Base-by-base conservation (phyloP, 2,329 filamentous ascomycete genomes). In the Elsinoe necatrix region DNA sequence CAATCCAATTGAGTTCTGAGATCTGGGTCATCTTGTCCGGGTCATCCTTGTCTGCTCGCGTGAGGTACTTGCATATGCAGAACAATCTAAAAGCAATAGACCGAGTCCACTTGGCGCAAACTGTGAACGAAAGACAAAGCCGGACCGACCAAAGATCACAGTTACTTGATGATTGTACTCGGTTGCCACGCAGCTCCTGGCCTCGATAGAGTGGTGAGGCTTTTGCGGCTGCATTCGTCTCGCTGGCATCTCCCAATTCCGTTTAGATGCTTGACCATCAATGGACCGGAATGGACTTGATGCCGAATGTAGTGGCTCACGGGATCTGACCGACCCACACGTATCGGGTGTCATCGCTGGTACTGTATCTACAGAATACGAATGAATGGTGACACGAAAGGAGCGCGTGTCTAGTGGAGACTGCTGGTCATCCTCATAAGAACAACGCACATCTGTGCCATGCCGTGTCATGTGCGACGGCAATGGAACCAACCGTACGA, bases 1-100 rank as follows among this genome's bases (percentile, higher is more conserved):
- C 5, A 20, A 14, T 43, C 29, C 4, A 25, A 48, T 11, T 27
- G 43, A 48, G 3, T 25, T 29, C n/a, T 25, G 4, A 48, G 43
- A 39, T 39, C 31, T 52, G 6, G 18, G 39, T 39, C 31, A 39
- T 52, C 31, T 37, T 11, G 21, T 18, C 23, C 27, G 23, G 4
- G 23, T 11, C 23, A 50, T 31, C 25, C n/a, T 50, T 29, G 23
- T 16, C 23, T 39, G 48, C 48, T 52, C 48, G 31, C 48, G 29
- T 52, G 48, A 52, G 48, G n/a, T n/a, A 39, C 29, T n/a, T 16
- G 31, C 48, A 52, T 39, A 52, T 52, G 48, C 48, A 52, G 9
- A n/a, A 21, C 34, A 52, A 29, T 35, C 39, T 52, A n/a, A 12
- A 51, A 14, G 11, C 12, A 39, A 18, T 12, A 21, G 29, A 50